These are phyloP conservation scores for Vitis hybrid DNA, from an alignment of 177 flowering plant species.

Conservation along the genomic window DNA sequence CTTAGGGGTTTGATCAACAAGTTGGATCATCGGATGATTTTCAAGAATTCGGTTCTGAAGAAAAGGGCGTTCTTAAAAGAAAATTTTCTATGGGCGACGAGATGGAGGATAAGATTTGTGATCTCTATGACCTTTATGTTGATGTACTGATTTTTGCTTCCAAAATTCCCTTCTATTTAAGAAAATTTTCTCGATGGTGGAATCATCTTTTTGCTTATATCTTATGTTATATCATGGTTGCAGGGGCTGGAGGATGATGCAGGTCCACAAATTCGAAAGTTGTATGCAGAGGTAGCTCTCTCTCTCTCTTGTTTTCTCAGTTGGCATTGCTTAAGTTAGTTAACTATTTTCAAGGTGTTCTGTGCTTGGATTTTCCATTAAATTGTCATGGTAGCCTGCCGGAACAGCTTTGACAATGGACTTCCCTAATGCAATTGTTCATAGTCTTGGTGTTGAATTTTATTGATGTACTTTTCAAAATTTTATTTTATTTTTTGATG, in stretches of 20 bases:
- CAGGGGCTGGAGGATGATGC: slow-evolving; percentile 94
- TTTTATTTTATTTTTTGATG: too few species aligned
- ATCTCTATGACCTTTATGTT: slow-evolving; percentile 88
- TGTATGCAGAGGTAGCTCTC: slow-evolving; percentile 79
- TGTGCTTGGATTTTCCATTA: too few species aligned
- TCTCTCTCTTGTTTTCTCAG: neutral
- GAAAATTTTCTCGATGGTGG: neutral
- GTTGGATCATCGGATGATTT: slow-evolving; percentile 68
- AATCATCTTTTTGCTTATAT: neutral
- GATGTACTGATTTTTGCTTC: slow-evolving; percentile 48
- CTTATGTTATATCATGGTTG: slow-evolving; percentile 17
- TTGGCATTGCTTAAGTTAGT: neutral
- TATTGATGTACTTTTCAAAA: too few species aligned
- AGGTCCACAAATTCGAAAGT: slow-evolving; percentile 80
- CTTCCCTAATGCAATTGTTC: neutral
- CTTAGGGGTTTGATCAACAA: slow-evolving; percentile 57
- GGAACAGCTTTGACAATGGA: too few species aligned
- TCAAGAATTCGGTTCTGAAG: slow-evolving; percentile 58
- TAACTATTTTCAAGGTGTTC: too few species aligned
- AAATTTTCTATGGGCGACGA: slow-evolving; percentile 63
- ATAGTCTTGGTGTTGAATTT: neutral
- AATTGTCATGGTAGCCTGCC: too few species aligned
- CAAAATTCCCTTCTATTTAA: neutral
- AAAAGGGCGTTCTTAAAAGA: slow-evolving; percentile 49
- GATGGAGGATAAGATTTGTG: slow-evolving; percentile 92